Base-by-base conservation (phyloP, 1,284 basidiomycete genomes). In the Leccinum griseonigrum region DNA sequence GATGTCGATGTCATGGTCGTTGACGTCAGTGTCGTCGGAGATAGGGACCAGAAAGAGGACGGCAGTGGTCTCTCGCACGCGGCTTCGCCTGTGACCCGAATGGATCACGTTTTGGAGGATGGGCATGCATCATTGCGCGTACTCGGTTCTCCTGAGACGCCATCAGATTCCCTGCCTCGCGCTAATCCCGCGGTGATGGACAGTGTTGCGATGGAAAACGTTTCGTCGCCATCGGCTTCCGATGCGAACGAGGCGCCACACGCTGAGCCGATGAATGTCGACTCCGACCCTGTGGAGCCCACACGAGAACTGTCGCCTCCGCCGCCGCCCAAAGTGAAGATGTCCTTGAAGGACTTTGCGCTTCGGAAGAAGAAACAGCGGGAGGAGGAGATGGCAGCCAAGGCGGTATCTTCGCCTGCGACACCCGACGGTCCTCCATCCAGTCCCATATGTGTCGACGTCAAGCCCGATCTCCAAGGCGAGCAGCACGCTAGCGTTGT, bases 321-420 rank as follows among this genome's bases (percentile, higher is more conserved):
- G 16, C 71, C 72, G 13, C 71, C 69, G 7, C 71, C 76, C 16
- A 40, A 40, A n/a, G 38, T 84, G 14, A 83, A 83, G 65, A 72
- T 83, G 68, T 81, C 82, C 0, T 66, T 83, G 31, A 77, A 78
- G 56, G 83, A 84, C 59, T 84, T 83, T 62, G 79, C 75, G 22
- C 57, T 79, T 18, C 68, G 82, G 60, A 83, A 77, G 74, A 78
- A 78, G 72, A 78, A 77, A 66, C 74, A 76, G 62, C 71, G 76
- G 52, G 78, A 82, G 59, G 78, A 78, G 60, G 75, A 76, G 57
- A 69, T 68, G 65, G 71, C 72, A 0, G 71, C 70, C 40, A 74
- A 72, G 64, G 67, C 70, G 29, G 61, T 61, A 8, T 56, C 58
- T 52, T 71, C 74, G 6, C 72, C 73, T 43, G 60, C 59, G 55